These are phyloP conservation scores for Macrophomina pseudophaseolina DNA, from an alignment of 2,329 filamentous ascomycete genomes.

Conservation along the genomic window DNA sequence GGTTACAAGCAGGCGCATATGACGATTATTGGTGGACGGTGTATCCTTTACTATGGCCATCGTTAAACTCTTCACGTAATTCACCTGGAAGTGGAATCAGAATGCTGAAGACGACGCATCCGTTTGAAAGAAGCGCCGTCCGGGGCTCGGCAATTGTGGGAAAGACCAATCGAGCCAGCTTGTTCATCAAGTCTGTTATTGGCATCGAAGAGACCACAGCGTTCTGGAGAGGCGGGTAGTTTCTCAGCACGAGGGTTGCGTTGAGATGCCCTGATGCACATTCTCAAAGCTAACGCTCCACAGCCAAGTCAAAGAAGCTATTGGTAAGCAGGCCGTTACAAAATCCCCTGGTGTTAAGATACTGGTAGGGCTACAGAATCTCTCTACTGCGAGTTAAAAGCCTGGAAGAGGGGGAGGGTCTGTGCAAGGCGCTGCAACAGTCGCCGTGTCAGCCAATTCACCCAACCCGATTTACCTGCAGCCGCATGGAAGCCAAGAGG, in stretches of 20 bases:
- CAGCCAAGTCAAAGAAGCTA: not conserved
- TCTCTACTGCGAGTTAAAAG: not conserved
- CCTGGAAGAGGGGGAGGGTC: not conserved
- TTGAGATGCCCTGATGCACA: not conserved
- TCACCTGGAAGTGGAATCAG: too few species aligned
- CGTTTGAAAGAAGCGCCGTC: not conserved
- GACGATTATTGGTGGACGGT: too few species aligned
- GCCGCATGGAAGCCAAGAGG: conserved; percentile 1
- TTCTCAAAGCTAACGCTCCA: not conserved
- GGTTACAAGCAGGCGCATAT: too few species aligned
- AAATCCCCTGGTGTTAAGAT: conserved; percentile 10
- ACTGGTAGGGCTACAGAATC: not conserved
- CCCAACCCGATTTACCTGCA: not conserved
- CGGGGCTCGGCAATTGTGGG: not conserved
- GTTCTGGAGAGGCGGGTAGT: not conserved
- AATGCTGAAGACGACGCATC: not conserved
- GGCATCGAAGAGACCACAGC: too few species aligned
- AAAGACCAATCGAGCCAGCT: not conserved
- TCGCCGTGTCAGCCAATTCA: conserved; percentile 3
- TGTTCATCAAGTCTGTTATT: not conserved
- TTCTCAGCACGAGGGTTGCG: not conserved
- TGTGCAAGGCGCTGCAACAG: conserved; percentile 1
- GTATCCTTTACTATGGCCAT: too few species aligned
- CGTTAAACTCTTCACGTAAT: not conserved
- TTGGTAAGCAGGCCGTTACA: not conserved